Evolutionary conservation across 1,139 yeast species (phyloP), one percentile per base, ranked within the genome.

Genomic region (Kurtzmaniella quercitrusa): DNA sequence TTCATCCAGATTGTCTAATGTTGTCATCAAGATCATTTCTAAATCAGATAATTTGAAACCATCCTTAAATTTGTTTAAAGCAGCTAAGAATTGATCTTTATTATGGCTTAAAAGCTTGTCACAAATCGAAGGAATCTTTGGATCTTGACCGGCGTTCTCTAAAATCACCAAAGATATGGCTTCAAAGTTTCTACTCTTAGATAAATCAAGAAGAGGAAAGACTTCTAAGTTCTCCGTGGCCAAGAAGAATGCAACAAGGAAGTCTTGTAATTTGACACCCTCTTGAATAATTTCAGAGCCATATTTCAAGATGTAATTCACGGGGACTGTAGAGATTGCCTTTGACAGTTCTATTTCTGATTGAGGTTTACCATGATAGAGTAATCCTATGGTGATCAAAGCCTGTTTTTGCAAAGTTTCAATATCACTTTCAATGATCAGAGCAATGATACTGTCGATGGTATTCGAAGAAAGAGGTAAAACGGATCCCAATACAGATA

Each of bases 401-500:
- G 77, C 68, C 48, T 67, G 72, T 48, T 60, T 66, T 10, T 56
- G 40, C 10, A 56, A 49, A 10, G 43, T 38, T 1, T 56, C 43
- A 12, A 48, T 60, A 57, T 42, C 43, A 46, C 41, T 49, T 19
- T 48, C 45, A 2, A 59, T 66, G 21, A 93, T 79, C 1, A 94
- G 79, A 47, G 79, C 81, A 19, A 88, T 78, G 8, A 94, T 79
- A 2, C 95, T 89, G 37, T 74, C 65, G 23, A 84, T 70, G 25
- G 91, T 77, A 8, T 78, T 81, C 42, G 72, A 66, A 8, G 84
- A 75, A 44, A 93, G 71, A 8, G 89, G 85, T 39, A 83, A 74
- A 41, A 93, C 82, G 2, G 94, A 75, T 2, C 85, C 77, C 43
- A 91, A 69, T 2, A 93, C 96, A 0, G 94, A 79, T 31, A 91